These are phyloP conservation scores for Geotrichum bryndzae DNA, from an alignment of 1,139 yeast species.

Conservation along the genomic window DNA sequence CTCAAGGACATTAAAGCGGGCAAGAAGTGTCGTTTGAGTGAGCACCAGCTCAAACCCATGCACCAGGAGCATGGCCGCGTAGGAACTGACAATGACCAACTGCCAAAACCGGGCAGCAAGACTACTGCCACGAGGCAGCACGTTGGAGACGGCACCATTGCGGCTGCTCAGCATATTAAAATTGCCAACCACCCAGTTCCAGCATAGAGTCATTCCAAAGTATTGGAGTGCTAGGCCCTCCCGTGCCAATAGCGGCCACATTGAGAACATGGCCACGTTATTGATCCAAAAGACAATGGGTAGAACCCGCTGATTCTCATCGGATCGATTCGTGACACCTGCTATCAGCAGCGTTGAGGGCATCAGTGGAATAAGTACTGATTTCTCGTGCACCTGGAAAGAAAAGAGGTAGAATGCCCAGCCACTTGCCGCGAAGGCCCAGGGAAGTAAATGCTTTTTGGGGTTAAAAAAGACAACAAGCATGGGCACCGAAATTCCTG, in stretches of 20 bases:
- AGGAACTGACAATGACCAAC: conserved; percentile 52
- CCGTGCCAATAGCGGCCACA: conserved; percentile 78
- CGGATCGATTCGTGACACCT: conserved; percentile 43
- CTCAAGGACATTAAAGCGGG: conserved; percentile 22
- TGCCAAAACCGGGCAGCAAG: conserved; percentile 54
- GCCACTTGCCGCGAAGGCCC: conserved; percentile 78
- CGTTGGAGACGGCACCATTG: neutral
- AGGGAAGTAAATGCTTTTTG: conserved; percentile 47
- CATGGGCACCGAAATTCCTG: conserved; percentile 64
- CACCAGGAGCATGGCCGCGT: conserved; percentile 46
- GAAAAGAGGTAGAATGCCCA: conserved; percentile 86
- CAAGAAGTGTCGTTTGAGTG: conserved; percentile 13
- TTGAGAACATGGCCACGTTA: conserved; percentile 74
- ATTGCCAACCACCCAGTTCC: conserved; percentile 71
- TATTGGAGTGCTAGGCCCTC: conserved; percentile 75
- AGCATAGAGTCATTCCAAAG: conserved; percentile 50
- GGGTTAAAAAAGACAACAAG: conserved; percentile 48
- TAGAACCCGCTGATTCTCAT: conserved; percentile 24
- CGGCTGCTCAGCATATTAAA: conserved; percentile 13
- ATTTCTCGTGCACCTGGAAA: conserved; percentile 94
- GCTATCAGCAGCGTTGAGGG: conserved; percentile 72
- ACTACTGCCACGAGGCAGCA: conserved; percentile 10
- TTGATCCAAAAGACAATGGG: conserved; percentile 74
- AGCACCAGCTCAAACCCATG: conserved; percentile 49
- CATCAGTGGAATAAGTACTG: conserved; percentile 76